Base-by-base conservation (phyloP, 2,329 filamentous ascomycete species). In the Penicillium sp. region DNA sequence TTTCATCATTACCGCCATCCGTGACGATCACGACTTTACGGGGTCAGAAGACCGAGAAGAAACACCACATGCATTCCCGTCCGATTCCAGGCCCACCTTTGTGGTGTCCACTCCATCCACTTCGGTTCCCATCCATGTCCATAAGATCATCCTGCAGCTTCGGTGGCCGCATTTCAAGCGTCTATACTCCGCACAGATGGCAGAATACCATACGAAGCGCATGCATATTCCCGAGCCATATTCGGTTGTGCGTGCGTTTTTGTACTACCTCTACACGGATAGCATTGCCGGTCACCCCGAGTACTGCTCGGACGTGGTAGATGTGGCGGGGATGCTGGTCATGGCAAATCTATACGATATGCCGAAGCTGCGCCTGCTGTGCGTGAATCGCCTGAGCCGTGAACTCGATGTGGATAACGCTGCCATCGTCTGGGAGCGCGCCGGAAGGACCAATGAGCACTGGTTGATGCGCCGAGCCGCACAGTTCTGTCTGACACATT, bases 301-400 rank as follows among this genome's bases (percentile, higher is more conserved):
- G 44, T 78, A 79, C 55, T 83, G 82, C 42, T 78, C 82, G 0
- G 78, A 74, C 8, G 82, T 96, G 18, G 84, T 86, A 27, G 92
- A 96, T 62, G 91, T 97, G 13, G 92, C 94, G 0, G 92, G 94
- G 8, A 84, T 99, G 71, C 81, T 99, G 3, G 92, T 99, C 58
- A 95, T 99, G 89, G 91, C 91, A 39, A 96, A 97, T 70, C 89
- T 97, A 42, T 99, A 99, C 75, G 92, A 96, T 67, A 95, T 99
- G 76, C 92, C 92, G 1, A 90, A 94, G 61, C 83, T 99, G 22
- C 88, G 92, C 18, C 82, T 96, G 7, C 80, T 97, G 1, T 96
- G 92, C 69, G 89, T 97, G 48, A 92, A 96, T 68, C 84, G 94
- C 8, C 81, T 99, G 3, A 87, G 89, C 50, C 88, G 90, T 55